These are phyloP conservation scores for Letharia columbiana DNA, from an alignment of 495 filamentous ascomycete species.

Conservation along the genomic window DNA sequence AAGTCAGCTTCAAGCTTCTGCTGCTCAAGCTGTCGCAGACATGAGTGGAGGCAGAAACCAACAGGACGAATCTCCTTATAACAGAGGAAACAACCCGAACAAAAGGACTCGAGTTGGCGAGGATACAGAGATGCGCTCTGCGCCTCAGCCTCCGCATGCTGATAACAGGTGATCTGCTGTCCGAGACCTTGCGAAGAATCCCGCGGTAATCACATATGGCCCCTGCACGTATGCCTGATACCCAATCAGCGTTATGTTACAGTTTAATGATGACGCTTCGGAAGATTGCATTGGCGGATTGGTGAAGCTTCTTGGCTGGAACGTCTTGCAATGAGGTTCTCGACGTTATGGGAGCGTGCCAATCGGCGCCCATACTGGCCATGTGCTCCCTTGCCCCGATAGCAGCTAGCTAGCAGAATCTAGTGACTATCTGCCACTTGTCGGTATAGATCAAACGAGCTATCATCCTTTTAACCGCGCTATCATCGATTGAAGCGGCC, in stretches of 20 bases:
- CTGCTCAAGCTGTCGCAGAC: conserved; percentile 32
- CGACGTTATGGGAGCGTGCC: background rate
- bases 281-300: conserved; percentile 1
- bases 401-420: background rate
- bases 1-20: conserved; percentile 33
- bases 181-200: background rate
- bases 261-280: conserved; percentile 4
- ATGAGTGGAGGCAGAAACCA: conserved; percentile 29
- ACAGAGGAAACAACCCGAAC: conserved; percentile 2
- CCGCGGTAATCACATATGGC: background rate
- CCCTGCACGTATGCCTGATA: background rate
- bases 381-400: background rate
- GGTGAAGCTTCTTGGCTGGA: background rate
- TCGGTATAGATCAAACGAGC: background rate
- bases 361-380: background rate
- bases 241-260: conserved; percentile 6
- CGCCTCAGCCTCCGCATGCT: conserved; percentile 9
- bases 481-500: background rate
- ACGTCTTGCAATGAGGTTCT: background rate
- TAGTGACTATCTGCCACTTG: background rate
- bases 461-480: background rate
- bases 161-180: conserved; percentile 8
- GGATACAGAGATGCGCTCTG: conserved; percentile 14
- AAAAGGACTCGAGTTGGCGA: conserved; percentile 18
- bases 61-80: conserved; percentile 23